Evolutionary conservation across 257 asterid species (phyloP).

Genomic region (Coffea canephora): DNA sequence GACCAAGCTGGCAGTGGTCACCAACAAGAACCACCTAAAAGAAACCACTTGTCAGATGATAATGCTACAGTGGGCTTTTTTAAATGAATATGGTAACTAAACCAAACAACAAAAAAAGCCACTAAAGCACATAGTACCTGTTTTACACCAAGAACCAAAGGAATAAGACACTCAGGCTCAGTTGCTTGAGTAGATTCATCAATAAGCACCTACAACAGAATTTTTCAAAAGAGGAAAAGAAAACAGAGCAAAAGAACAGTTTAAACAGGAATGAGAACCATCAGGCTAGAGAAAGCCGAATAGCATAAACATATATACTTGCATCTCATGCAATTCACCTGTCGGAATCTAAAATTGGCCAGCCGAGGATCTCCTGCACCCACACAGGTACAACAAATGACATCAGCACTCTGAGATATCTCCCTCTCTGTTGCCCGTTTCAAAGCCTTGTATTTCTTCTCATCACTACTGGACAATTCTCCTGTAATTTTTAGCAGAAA

Average conservation of each 20-base stretch:
- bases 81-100: too few relatives aligned
- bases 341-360: conserved; percentile 94
- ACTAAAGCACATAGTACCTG: conserved; percentile 49
- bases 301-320: background rate
- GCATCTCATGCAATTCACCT: conserved; percentile 43
- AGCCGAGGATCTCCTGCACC: conserved; percentile 99
- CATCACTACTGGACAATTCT: conserved; percentile 95
- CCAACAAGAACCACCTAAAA: conserved; percentile 89
- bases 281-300: background rate
- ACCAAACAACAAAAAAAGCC: background rate
- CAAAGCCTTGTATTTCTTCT: conserved; percentile 86
- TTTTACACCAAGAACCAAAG: conserved; percentile 94
- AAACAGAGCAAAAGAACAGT: background rate
- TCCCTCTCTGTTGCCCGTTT: conserved; percentile 98
- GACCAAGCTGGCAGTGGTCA: conserved; percentile 99
- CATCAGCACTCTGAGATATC: conserved; percentile 99
- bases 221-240: background rate
- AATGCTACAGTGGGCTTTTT: background rate
- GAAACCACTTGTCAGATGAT: conserved; percentile 11
- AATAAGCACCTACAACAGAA: conserved; percentile 69
- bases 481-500: conserved; percentile 42
- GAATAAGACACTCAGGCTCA: conserved; percentile 97
- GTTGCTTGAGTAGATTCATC: conserved; percentile 98
- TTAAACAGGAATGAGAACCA: background rate
- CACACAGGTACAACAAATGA: conserved; percentile 96